Conservation (phyloP, 495 filamentous ascomycete species). For the Penicillium verhagenii region DNA sequence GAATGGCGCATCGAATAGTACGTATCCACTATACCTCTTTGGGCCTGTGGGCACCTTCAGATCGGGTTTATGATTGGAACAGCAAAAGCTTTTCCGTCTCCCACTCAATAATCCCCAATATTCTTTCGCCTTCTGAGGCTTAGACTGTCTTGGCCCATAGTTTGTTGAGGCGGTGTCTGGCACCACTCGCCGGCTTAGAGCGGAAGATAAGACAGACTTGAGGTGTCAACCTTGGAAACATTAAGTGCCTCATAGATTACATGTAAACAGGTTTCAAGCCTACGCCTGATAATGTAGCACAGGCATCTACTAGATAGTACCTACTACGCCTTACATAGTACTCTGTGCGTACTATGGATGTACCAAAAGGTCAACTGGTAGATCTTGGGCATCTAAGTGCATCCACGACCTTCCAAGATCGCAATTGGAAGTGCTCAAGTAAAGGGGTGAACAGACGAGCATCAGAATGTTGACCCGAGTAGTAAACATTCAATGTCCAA, state of each 20-base stretch:
- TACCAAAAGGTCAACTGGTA: too few species aligned
- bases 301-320: not conserved
- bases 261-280: too few species aligned
- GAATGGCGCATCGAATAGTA: not conserved
- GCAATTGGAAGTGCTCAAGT: too few species aligned
- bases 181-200: not conserved
- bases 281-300: not conserved
- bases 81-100: not conserved
- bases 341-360: too few species aligned
- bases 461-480: too few species aligned
- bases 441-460: too few species aligned
- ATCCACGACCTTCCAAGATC: too few species aligned
- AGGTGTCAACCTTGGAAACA: too few species aligned
- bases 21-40: not conserved
- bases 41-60: not conserved
- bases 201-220: not conserved
- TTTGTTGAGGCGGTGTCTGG: not conserved
- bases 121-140: not conserved
- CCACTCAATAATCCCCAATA: not conserved
- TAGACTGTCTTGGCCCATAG: not conserved
- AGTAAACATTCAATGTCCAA: too few species aligned
- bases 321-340: too few species aligned
- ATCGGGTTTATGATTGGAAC: not conserved
- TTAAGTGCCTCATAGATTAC: too few species aligned
- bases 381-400: too few species aligned